Evolutionary conservation across 768 basidiomycete species (phyloP), one percentile per base, ranked within the genome.

Genomic region (Collybiopsis confluens): DNA sequence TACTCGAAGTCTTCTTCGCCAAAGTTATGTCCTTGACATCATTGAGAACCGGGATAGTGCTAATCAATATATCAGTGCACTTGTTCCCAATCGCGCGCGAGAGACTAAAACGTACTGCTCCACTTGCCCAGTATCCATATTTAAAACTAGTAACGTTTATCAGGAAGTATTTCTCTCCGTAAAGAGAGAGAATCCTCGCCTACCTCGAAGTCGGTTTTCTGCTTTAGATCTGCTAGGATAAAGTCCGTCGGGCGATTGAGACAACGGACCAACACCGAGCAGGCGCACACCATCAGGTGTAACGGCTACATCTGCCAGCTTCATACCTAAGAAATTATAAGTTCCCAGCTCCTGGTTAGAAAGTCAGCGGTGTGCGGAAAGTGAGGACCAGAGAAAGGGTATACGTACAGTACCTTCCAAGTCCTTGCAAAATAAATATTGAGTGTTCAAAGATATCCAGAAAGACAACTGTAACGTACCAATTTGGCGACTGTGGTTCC

Each of bases 151-250:
- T 46, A 48, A 28, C 1, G 24, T 4, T 7, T 13, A 21, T 35
- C 13, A 16, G 13, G 27, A 47, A n/a, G n/a, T n/a, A n/a, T n/a
- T n/a, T n/a, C n/a, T n/a, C n/a, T n/a, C n/a, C n/a, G n/a, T n/a
- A n/a, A n/a, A n/a, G n/a, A n/a, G n/a, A n/a, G n/a, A n/a, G n/a
- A n/a, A n/a, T n/a, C n/a, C n/a, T n/a, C n/a, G n/a, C 80, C 24
- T 60, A 87, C 88, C 85, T 55, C 86, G 75, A 23, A 90, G 76
- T 16, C 85, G 81, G 58, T 89, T 90, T 65, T 90, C 88, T 18
- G 69, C 74, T 23, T 81, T 71, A 18, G 85, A 87, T 68, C 81
- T 88, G 63, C 80, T 86, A 7, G 88, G 88, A 36, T 81, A 78
- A 23, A 86, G 66, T 11, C 85, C 84, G 45, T 73, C 75, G 1